Evolutionary conservation across 805 yeast genomes (phyloP).

Genomic region (Saccharomycopsis sp.): DNA sequence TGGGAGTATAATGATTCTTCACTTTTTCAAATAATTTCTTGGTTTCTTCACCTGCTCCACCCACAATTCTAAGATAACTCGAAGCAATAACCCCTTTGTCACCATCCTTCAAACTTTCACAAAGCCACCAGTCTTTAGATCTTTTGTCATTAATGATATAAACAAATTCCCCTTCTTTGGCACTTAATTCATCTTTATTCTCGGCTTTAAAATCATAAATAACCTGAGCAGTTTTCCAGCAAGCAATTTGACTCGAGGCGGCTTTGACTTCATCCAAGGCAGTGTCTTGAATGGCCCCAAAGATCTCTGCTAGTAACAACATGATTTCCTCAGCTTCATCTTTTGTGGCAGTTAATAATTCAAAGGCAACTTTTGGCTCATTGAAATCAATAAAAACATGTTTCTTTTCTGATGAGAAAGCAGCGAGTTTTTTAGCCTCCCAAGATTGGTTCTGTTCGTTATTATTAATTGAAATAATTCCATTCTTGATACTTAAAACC

Average conservation of each 20-base stretch:
- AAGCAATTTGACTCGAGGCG: slow-evolving; percentile 48
- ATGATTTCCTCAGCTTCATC: slow-evolving; percentile 80
- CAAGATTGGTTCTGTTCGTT: slow-evolving; percentile 49
- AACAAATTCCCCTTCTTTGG: slow-evolving; percentile 73
- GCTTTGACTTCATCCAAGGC: slow-evolving; percentile 77
- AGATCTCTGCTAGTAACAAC: slow-evolving; percentile 69
- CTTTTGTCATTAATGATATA: slow-evolving; percentile 67
- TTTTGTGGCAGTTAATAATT: slow-evolving; percentile 79
- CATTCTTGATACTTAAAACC: slow-evolving; percentile 68
- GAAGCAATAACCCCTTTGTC: slow-evolving; percentile 86
- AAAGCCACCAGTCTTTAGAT: slow-evolving; percentile 95
- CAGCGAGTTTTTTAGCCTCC: slow-evolving; percentile 60
- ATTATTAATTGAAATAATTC: slow-evolving; percentile 60
- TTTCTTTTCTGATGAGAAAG: slow-evolving; percentile 80
- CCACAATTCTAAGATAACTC: slow-evolving; percentile 48
- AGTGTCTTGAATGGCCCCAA: slow-evolving; percentile 68
- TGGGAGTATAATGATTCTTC: slow-evolving; percentile 41
- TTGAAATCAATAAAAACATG: slow-evolving; percentile 84
- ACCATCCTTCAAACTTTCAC: slow-evolving; percentile 58
- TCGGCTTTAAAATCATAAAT: slow-evolving; percentile 80
- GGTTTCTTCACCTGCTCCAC: slow-evolving; percentile 8
- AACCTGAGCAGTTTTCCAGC: slow-evolving; percentile 57
- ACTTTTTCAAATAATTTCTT: slow-evolving; percentile 6
- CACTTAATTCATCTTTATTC: slow-evolving; percentile 71
- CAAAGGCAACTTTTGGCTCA: slow-evolving; percentile 71